Evolutionary conservation across 2,329 filamentous ascomycete genomes (phyloP), one percentile per base, ranked within the genome.

Genomic region (Colletotrichum costaricense): DNA sequence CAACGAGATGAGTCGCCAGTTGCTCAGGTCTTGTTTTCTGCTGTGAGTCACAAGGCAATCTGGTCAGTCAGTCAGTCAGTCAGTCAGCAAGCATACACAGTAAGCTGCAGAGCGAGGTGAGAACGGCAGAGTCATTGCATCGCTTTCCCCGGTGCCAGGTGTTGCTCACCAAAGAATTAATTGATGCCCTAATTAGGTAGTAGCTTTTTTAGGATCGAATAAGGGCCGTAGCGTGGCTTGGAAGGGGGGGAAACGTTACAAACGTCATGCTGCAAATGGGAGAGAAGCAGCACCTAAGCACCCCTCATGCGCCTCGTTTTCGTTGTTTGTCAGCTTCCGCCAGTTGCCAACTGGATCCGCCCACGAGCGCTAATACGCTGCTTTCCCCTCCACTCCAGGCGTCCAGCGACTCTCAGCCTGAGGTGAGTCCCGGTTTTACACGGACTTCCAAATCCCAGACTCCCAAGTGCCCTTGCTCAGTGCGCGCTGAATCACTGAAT

Each of bases 1-100:
- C 67, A 55, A 64, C n/a, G 3, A 38, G 63, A 26, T 57, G 55
- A 73, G 52, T 63, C 66, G 9, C 14, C 22, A 38, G 24, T 26
- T n/a, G 26, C n/a, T 42, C 38, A 5, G 33, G 33, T 19, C 3
- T 42, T 42, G 14, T 19, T 28, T 33, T 28, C 24, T 60, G 19
- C 55, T 64, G 67, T 69, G 63, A 73, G 70, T 73, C 67, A 73
- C 60, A 49, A 49, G 42, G 19, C 42, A 67, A 46, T 46, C 28
- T 56, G 54, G 49, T 35, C 35, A 19, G 38, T 42, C 33, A 55
- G 30, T 46, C 16, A 46, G 16, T 46, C 30, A 33, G 30, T 46
- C 16, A 46, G 16, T 46, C 30, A 33, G 30, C 30, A 33, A 33
- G 33, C 33, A 35, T 35, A 35, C 33, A 35, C 33, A 35, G 11